Evolutionary conservation across 2,329 filamentous ascomycete genomes (phyloP).

Genomic region (Monilinia fructigena): DNA sequence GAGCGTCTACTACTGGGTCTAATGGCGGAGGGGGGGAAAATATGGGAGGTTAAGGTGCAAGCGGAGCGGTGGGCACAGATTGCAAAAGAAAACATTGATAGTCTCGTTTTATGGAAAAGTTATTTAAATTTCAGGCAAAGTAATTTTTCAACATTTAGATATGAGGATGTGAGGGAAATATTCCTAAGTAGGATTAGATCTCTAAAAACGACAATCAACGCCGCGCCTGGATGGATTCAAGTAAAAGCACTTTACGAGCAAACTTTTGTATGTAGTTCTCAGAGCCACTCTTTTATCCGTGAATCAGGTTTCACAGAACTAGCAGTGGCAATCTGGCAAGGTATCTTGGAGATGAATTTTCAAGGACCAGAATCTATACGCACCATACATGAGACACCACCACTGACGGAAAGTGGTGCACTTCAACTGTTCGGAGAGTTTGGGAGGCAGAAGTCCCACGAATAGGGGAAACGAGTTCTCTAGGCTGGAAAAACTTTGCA

Average conservation of each 20-base stretch:
- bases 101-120: slow-evolving; percentile 67
- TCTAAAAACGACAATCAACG: slow-evolving; percentile 35
- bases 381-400: background rate
- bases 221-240: background rate
- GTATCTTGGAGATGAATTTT: slow-evolving; percentile 69
- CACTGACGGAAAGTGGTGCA: slow-evolving; percentile 27
- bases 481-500: slow-evolving; percentile 65
- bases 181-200: slow-evolving; percentile 60
- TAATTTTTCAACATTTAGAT: slow-evolving; percentile 63
- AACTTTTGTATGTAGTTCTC: slow-evolving; percentile 68
- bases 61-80: slow-evolving; percentile 64
- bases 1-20: slow-evolving; percentile 64
- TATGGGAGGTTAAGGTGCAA: slow-evolving; percentile 68
- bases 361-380: slow-evolving; percentile 49
- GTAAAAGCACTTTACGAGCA: slow-evolving; percentile 39
- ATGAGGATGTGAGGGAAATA: slow-evolving; percentile 60
- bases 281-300: slow-evolving; percentile 68
- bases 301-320: slow-evolving; percentile 78
- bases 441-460: slow-evolving; percentile 85
- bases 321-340: slow-evolving; percentile 80
- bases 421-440: slow-evolving; percentile 58
- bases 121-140: slow-evolving; percentile 74
- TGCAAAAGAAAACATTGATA: slow-evolving; percentile 54
- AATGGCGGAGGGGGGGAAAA: slow-evolving; percentile 69
- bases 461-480: slow-evolving; percentile 69